Conservation (phyloP, 1,284 basidiomycete species). For the Apiotrichum domesticum region DNA sequence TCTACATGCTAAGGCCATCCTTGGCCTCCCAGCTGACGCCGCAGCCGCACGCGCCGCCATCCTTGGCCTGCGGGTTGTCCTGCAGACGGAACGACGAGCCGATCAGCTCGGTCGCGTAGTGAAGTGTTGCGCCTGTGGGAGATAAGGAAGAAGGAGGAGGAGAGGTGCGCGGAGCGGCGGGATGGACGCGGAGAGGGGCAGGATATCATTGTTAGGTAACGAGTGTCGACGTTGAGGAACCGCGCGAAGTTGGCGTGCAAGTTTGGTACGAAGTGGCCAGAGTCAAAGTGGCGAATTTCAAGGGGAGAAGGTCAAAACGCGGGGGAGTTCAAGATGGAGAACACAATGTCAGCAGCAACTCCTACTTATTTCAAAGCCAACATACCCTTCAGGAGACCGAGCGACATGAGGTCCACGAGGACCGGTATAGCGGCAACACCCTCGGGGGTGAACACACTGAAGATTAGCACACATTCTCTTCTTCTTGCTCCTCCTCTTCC, state of each 20-base stretch:
- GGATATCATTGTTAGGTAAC: too few species aligned
- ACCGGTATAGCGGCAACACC: constrained; percentile 42
- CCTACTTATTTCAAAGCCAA: too few species aligned
- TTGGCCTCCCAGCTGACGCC: constrained; percentile 51
- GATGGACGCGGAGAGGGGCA: too few species aligned
- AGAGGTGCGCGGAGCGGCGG: too few species aligned
- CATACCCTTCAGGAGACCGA: constrained; percentile 42
- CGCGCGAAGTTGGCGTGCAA: too few species aligned
- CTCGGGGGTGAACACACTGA: constrained; percentile 37
- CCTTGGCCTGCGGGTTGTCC: constrained; percentile 52
- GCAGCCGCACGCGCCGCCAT: constrained; percentile 54
- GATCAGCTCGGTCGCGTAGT: constrained; percentile 56
- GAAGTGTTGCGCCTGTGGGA: constrained; percentile 49
- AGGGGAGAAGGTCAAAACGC: too few species aligned
- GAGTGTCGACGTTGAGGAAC: too few species aligned
- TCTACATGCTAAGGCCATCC: constrained; percentile 1
- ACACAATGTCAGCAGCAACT: too few species aligned
- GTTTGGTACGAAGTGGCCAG: too few species aligned
- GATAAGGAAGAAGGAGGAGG: too few species aligned
- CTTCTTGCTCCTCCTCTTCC: not conserved
- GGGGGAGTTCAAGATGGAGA: too few species aligned
- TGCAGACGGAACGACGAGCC: constrained; percentile 52
- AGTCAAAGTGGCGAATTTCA: too few species aligned
- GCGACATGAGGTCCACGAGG: constrained; percentile 42
- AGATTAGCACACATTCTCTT: not conserved